Evolutionary conservation across 257 asterid genomes (phyloP), one percentile per base, ranked within the genome.

Genomic region (Leptodermis oblonga): DNA sequence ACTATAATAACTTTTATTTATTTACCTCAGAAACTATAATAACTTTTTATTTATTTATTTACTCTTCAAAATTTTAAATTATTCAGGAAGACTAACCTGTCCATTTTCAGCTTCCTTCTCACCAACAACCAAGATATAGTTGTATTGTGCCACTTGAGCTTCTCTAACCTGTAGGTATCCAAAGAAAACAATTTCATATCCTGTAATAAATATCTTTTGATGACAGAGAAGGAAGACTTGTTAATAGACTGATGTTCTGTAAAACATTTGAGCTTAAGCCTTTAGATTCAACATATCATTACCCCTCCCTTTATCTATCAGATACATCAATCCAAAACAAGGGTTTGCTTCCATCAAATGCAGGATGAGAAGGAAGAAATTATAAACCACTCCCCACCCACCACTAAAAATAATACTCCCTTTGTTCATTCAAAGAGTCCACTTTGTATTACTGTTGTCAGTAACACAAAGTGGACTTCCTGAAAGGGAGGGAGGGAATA

Each of bases 121-220:
- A 7, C 99, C 99, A 69, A 94, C 99, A 14, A 94, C 99, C 80
- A 94, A 76, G 68, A 94, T 94, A 77, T 84, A 91, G 88, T 94
- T 94, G 91, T 87, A 94, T 55, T 94, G 96, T 0, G 95, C 95
- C 82, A 89, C 4, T 73, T 94, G 97, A 80, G 97, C 99, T 86
- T 94, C 99, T 68, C 97, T 82, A 63, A 94, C 95, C 99, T 94
- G 76, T 65, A 85, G 71, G 51, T 49, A 74, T 76, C 61, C 65
- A 70, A 51, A 61, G 23, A 66, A 46, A 7, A 49, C 8, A 62
- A 37, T 8, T 31, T 65, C 17, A 3, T 39, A n/a, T 6, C 4
- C 12, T 37, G 12, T 39, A 41, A 55, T 14, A 25, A 26, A 56
- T 13, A 4, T 30, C 39, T 28, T 3, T 12, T 12, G 3, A 34